Evolutionary conservation across 1,284 basidiomycete genomes (phyloP), one percentile per base, ranked within the genome.

Genomic region (Melampsora americana): DNA sequence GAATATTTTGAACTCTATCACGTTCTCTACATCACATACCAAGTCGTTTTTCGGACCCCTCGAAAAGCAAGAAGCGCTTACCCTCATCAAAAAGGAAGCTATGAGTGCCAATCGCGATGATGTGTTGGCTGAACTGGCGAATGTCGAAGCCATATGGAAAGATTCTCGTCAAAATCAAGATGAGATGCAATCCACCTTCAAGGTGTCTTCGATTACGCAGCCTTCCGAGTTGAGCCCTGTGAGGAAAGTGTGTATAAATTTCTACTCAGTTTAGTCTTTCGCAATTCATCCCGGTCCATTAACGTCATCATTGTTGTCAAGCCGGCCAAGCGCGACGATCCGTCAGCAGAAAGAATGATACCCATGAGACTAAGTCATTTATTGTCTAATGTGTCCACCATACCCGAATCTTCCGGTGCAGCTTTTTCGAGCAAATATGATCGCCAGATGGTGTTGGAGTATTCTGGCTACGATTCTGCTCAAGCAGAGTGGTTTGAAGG

Each of bases 401-500:
- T 74, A 23, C 71, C 71, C 5, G 71, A 74, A 48, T 74, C 71
- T 39, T 53, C 65, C 14, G 30, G 26, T 5, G 35, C 66, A 11
- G 44, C 14, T 14, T 72, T 72, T 42, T 23, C 50, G 0, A 67
- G 39, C 28, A 35, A 50, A 42, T 74, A 66, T 59, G 71, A 74
- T 32, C 64, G 71, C 0, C 71, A 74, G 65, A 74, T 74, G 71
- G 71, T 74, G 30, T 42, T 74, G 20, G 71, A 74, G 32, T 67
- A 74, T 32, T 62, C 71, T 48, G 71, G 71, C 2, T 74, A 74
- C 32, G 71, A 74, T 74, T 53, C 71, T 30, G 71, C 71, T 20
- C 60, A 74, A 44, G 71, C 71, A 20, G 71, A 74, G 60, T 74
- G 71, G 71, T 67, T 74, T 66, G 64, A 74, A 60, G 65, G 71